Evolutionary conservation across 768 basidiomycete genomes (phyloP).

Genomic region (Leccinellum rugosiceps): DNA sequence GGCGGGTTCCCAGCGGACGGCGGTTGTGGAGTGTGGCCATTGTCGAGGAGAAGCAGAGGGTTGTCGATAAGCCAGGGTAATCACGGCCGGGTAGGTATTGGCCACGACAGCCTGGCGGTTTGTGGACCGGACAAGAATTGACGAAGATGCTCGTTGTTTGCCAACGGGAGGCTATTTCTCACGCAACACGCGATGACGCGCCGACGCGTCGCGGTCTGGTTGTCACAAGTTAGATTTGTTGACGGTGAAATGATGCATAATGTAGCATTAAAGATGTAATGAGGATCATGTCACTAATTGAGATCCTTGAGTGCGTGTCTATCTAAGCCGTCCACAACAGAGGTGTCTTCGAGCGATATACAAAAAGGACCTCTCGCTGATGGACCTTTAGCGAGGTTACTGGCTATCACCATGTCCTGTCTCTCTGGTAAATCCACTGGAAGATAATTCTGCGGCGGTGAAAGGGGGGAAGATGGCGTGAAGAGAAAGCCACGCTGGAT

Average conservation of each 20-base stretch:
- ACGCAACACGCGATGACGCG: slow-evolving; percentile 24
- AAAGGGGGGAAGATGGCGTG: slow-evolving; percentile 59
- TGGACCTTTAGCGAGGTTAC: not conserved
- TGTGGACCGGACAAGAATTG: not conserved
- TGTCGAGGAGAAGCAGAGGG: not conserved
- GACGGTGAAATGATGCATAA: slow-evolving; percentile 1
- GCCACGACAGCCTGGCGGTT: not conserved
- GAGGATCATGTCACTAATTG: slow-evolving; percentile 15
- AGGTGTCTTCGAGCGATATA: slow-evolving; percentile 8
- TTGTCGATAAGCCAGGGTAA: slow-evolving; percentile 4
- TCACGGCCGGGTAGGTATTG: not conserved
- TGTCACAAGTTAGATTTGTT: not conserved
- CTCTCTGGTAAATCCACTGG: slow-evolving; percentile 3
- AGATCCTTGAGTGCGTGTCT: slow-evolving; percentile 24
- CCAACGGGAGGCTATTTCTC: slow-evolving; percentile 16
- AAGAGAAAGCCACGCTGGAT: slow-evolving; percentile 70
- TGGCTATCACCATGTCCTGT: not conserved
- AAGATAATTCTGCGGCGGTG: slow-evolving; percentile 50
- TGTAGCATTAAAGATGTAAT: slow-evolving; percentile 1
- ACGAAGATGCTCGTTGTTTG: slow-evolving; percentile 6
- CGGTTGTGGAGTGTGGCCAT: slow-evolving; percentile 48
- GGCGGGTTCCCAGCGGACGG: slow-evolving; percentile 46
- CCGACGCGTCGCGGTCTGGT: slow-evolving; percentile 18
- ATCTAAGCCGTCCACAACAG: slow-evolving; percentile 13
- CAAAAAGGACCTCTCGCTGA: slow-evolving; percentile 5